Evolutionary conservation across 306 rosid genomes (phyloP), one percentile per base, ranked within the genome.

Genomic region (Corylus heterophylla): DNA sequence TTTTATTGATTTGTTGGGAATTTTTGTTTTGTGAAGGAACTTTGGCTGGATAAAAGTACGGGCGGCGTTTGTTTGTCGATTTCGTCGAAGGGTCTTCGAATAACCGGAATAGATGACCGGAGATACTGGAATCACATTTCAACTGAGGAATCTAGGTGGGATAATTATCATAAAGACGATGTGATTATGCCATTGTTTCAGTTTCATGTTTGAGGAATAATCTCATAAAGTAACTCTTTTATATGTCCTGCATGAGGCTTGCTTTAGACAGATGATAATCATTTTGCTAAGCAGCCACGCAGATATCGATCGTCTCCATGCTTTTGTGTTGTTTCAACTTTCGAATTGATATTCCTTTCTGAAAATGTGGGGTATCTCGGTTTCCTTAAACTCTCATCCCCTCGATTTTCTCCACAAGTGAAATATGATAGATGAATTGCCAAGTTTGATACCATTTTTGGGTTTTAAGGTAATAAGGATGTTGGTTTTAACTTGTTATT

Each of bases 101-200:
- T 94, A 71, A 94, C 97, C 1, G 98, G 98, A 83, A 92, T 94
- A 20, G 96, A 89, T 86, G 98, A 92, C 77, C 85, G 98, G 72
- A 92, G 97, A 88, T 94, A 94, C 77, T 94, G 98, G 98, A 92
- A 86, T 70, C 87, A 84, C 86, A 87, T 94, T 82, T 70, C 90
- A 0, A 86, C 89, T 0, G 83, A 87, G 73, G 97, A 90, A 80
- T 88, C 98, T 73, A 94, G 97, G 98, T 94, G 89, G 88, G 94
- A 35, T 44, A 42, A 25, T 54, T 75, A 25, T 62, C 62, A 56
- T 54, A 48, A 61, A 63, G 62, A 5, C 29, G 18, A 17, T 49
- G 5, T 47, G 13, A 10, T 18, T 42, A 14, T 67, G 51, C 27
- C 72, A 39, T 52, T 8, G 8, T 20, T 47, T 72, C 14, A 17